These are phyloP conservation scores for Chlorella sp. DNA, from an alignment of 139 green algal species.

Conservation along the genomic window DNA sequence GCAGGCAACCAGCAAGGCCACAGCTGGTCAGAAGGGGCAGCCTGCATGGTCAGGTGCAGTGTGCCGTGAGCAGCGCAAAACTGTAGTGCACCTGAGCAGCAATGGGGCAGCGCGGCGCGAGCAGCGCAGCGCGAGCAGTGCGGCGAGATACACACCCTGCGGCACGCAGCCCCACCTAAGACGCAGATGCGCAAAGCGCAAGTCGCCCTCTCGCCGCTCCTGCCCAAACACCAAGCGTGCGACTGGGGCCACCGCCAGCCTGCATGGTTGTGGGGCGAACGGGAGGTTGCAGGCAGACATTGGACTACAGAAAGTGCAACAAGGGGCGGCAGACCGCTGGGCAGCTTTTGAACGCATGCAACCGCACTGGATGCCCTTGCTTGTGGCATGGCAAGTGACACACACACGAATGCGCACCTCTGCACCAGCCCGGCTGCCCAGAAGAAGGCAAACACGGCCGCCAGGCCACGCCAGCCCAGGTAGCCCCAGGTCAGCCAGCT, in stretches of 20 bases:
- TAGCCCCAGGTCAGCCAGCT: constrained; percentile 48
- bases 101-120: too few relatives aligned
- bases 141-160: not conserved
- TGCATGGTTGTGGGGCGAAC: not conserved
- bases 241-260: constrained; percentile 56
- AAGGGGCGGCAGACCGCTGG: too few relatives aligned
- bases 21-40: not conserved
- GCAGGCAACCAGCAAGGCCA: constrained; percentile 5
- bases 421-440: constrained; percentile 45
- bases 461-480: constrained; percentile 45
- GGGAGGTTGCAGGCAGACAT: not conserved
- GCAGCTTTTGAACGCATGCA: too few relatives aligned
- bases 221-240: constrained; percentile 56
- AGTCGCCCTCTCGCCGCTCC: constrained; percentile 65
- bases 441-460: constrained; percentile 60
- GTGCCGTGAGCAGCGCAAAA: too few relatives aligned
- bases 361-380: too few relatives aligned
- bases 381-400: not conserved
- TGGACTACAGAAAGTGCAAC: not conserved
- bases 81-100: too few relatives aligned
- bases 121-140: too few relatives aligned
- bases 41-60: too few relatives aligned
- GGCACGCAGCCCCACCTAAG: constrained; percentile 5
- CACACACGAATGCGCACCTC: not conserved
- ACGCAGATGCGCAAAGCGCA: constrained; percentile 50